Evolutionary conservation across 208 protist species (phyloP).

Genomic region (Porcisia deanei): DNA sequence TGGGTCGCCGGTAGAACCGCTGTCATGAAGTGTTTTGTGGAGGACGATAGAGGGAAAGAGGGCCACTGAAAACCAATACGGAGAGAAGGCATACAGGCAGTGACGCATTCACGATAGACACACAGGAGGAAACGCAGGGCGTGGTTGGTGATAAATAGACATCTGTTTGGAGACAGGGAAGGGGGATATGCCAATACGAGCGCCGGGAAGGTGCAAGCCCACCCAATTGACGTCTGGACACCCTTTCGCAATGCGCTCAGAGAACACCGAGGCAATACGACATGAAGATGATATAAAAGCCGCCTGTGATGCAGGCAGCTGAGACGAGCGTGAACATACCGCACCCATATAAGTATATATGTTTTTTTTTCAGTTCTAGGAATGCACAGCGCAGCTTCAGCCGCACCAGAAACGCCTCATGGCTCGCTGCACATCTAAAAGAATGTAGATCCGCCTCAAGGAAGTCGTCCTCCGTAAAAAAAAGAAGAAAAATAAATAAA

Average conservation of each 20-base stretch:
- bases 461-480: too few relatives aligned
- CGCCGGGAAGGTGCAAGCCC: neutral
- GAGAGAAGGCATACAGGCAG: neutral
- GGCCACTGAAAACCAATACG: neutral
- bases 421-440: too few relatives aligned
- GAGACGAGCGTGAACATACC: too few relatives aligned
- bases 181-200: neutral
- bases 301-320: too few relatives aligned
- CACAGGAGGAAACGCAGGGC: neutral
- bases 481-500: too few relatives aligned
- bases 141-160: neutral
- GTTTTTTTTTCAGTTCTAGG: too few relatives aligned
- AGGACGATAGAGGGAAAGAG: neutral
- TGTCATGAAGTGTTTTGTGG: neutral
- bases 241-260: neutral
- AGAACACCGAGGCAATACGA: neutral
- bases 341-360: too few relatives aligned
- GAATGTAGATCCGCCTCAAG: too few relatives aligned
- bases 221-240: neutral
- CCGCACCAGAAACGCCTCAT: too few relatives aligned
- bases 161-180: neutral
- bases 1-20: neutral
- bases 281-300: too few relatives aligned
- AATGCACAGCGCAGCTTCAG: too few relatives aligned
- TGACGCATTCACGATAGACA: neutral